Conservation (phyloP, 805 yeast species). For the Metschnikowia arizonensis region DNA sequence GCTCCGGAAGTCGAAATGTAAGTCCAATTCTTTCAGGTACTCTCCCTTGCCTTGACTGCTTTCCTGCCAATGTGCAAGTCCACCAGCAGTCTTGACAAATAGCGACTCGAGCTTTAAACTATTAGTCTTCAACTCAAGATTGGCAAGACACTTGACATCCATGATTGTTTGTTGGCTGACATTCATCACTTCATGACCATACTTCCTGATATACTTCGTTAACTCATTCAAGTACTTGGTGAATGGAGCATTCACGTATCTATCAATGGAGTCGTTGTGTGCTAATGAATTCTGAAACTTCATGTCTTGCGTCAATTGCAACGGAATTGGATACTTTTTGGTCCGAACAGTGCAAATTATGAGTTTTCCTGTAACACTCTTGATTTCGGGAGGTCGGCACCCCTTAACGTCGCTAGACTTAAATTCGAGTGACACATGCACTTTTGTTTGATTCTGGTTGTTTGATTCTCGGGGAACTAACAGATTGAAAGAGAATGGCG, state of each 20-base stretch:
- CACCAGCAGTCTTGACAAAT: conserved; percentile 10
- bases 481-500: conserved; percentile 9
- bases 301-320: conserved; percentile 16
- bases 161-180: conserved; percentile 20
- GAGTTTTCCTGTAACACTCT: conserved; percentile 14
- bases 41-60: conserved; percentile 2
- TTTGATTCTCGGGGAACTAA: background rate
- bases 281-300: conserved; percentile 13
- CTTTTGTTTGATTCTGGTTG: background rate
- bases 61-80: conserved; percentile 12
- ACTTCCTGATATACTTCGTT: conserved; percentile 13
- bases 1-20: conserved; percentile 13
- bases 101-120: conserved; percentile 18
- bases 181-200: conserved; percentile 20
- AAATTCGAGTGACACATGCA: conserved; percentile 8
- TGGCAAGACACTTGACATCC: conserved; percentile 27
- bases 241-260: conserved; percentile 22
- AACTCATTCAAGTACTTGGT: conserved; percentile 19
- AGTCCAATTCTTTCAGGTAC: conserved; percentile 6
- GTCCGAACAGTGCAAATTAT: conserved; percentile 24
- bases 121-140: conserved; percentile 21
- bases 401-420: conserved; percentile 8
- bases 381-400: conserved; percentile 16
- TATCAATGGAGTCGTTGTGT: conserved; percentile 20
- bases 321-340: conserved; percentile 25